Percentiles rank a stretch among this genome's conserved stretches.
These are phyloP conservation scores for Oryza punctata DNA, from an alignment of 176 grass and related monocot genomes.

Conservation along the genomic window DNA sequence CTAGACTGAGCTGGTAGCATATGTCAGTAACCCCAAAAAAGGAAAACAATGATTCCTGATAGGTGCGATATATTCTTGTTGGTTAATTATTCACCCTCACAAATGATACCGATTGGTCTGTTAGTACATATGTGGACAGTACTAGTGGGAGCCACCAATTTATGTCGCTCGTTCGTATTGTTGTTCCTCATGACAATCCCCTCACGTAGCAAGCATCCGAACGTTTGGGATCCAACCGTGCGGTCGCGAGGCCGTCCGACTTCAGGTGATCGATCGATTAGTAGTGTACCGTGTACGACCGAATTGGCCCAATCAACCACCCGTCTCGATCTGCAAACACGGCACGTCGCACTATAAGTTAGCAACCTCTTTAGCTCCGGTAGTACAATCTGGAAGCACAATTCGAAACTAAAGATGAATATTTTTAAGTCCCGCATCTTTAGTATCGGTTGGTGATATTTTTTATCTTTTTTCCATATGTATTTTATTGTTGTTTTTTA, in stretches of 20 bases:
- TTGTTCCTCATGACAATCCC: not conserved
- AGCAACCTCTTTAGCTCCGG: too few relatives aligned
- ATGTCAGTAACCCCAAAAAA: not conserved
- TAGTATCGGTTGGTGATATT: too few relatives aligned
- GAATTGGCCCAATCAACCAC: not conserved
- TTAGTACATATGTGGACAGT: not conserved
- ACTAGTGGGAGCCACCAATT: not conserved
- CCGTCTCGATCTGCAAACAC: not conserved
- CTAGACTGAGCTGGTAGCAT: too few relatives aligned
- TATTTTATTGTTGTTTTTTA: too few relatives aligned
- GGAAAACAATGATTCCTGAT: not conserved
- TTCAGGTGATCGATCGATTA: not conserved
- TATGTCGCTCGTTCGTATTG: not conserved
- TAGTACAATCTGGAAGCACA: too few relatives aligned
- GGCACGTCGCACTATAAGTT: not conserved
- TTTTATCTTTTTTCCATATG: too few relatives aligned
- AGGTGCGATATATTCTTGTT: not conserved
- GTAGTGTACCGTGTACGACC: not conserved
- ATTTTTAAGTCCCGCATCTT: too few relatives aligned
- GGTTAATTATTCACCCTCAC: not conserved
- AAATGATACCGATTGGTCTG: not conserved
- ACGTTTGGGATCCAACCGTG: too few relatives aligned
- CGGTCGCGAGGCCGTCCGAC: not conserved
- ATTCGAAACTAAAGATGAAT: too few relatives aligned
- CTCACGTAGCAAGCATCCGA: too few relatives aligned